Base-by-base conservation (phyloP, 202 grass and related monocot species). In the Schoenoplectus triqueter region DNA sequence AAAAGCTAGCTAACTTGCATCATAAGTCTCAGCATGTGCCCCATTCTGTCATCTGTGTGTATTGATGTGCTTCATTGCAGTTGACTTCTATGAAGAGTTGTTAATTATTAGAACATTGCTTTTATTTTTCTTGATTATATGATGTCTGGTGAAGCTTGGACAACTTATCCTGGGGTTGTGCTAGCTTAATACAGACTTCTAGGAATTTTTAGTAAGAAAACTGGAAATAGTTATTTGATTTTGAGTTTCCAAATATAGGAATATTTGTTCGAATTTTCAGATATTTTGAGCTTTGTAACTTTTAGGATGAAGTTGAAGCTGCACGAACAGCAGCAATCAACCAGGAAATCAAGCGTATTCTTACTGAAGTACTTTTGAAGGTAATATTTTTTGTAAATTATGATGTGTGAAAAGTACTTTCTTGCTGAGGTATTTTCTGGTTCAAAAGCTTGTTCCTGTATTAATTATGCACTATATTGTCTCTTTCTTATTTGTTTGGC, bases 321-420 rank as follows among this genome's bases (percentile, higher is more conserved):
- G 82, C 87, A 64, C 89, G 86, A 78, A 80, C 64, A 56, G 85
- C 78, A 18, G 90, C 89, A 86, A 86, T 98, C 64, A 98, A 98
- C 89, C 90, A 88, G 68, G 95, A 98, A 90, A 98, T 98, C 84
- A 98, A 98, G 79, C 92, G 89, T 45, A 89, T 98, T 9, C 88
- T 98, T 81, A 98, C 95, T 80, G 95, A 98, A 92, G 92, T 98
- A 71, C 88, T 98, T 83, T 80, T 98, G 72, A 93, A 98, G 92
- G 95, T 98, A 70, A 55, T 81, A 60, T 84, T 87, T 7, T 78
- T 78, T 77, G 21, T 69, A 52, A 49, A 77, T 55, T 85, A 87
- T 41, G 62, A 62, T 63, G 65, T 85, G 1, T 64, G 50, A 21
- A 56, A 84, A 63, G 13, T 84, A n/a, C 20, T 50, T 20, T 46